phyloP scores from a whole-genome alignment of 1,284 basidiomycete species.

The Waitea zeae region DNA sequence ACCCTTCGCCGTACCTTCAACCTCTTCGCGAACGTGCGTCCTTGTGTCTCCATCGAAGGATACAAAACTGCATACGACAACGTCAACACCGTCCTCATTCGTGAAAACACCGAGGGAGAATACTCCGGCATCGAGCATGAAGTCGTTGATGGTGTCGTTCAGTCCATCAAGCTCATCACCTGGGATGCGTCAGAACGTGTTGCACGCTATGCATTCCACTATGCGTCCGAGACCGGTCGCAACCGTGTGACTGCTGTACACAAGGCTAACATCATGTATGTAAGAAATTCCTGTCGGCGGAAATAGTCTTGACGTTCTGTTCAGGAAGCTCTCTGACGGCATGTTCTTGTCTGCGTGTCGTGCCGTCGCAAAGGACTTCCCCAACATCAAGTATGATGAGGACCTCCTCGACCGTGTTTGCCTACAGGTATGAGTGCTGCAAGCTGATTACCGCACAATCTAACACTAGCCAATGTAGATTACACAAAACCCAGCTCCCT shows the following conservation, averaged over 20 bases:
- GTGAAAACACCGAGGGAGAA: constrained; percentile 99
- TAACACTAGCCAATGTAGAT: constrained; percentile 28
- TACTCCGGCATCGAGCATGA: constrained; percentile 99
- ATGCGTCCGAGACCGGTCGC: constrained; percentile 77
- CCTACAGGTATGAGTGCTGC: constrained; percentile 65
- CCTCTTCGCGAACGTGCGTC: constrained; percentile 96
- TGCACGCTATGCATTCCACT: constrained; percentile 97
- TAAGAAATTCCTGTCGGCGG: constrained; percentile 20
- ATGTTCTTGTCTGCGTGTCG: constrained; percentile 99
- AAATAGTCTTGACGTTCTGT: constrained; percentile 26
- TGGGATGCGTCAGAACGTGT: constrained; percentile 99
- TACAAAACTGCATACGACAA: constrained; percentile 98
- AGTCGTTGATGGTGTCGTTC: constrained; percentile 95
- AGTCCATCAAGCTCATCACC: constrained; percentile 99
- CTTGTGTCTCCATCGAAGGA: constrained; percentile 90
- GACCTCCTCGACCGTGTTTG: constrained; percentile 96
- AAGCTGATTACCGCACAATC: constrained; percentile 5
- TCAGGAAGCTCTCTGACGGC: constrained; percentile 99
- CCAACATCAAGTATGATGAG: constrained; percentile 89
- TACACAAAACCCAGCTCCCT: constrained; percentile 87
- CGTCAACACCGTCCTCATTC: constrained; percentile 95
- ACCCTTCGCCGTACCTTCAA: constrained; percentile 95
- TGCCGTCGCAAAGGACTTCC: constrained; percentile 93
- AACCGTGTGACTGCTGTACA: constrained; percentile 96
- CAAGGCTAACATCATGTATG: constrained; percentile 99